These are phyloP conservation scores for Claviceps humidiphila DNA, from an alignment of 2,329 filamentous ascomycete species.

Conservation along the genomic window DNA sequence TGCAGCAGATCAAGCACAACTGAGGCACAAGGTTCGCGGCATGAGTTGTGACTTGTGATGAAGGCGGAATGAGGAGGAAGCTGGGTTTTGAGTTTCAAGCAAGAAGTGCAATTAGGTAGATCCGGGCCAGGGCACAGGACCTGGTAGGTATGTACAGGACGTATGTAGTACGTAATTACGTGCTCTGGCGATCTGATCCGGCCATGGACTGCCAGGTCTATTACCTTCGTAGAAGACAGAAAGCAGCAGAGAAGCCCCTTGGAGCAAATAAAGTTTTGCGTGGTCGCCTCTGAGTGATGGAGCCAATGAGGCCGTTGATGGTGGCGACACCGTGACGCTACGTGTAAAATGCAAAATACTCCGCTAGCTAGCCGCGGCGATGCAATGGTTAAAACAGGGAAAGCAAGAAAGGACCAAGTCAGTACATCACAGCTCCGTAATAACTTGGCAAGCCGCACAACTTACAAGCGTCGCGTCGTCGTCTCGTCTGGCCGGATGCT, in stretches of 20 bases:
- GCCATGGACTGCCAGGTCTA: background rate
- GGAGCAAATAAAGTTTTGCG: background rate
- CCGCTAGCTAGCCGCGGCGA: background rate
- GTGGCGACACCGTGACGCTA: slow-evolving; percentile 1
- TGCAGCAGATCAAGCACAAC: background rate
- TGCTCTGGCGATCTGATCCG: background rate
- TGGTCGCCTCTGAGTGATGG: background rate
- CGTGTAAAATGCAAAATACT: no score
- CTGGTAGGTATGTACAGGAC: background rate
- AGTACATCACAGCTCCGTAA: no score
- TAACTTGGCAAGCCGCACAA: no score
- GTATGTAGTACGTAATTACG: background rate
- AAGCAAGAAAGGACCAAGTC: background rate
- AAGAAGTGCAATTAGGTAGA: background rate
- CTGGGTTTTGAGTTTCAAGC: background rate
- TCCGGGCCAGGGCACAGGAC: background rate
- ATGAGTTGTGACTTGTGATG: background rate
- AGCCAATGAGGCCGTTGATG: background rate
- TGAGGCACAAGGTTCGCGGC: background rate
- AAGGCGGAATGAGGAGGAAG: background rate
- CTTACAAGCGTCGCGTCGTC: no score
- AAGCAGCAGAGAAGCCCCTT: background rate
- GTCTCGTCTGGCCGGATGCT: no score
- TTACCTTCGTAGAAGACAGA: background rate
- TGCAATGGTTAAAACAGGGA: background rate